Evolutionary conservation across 2,329 filamentous ascomycete genomes (phyloP), one percentile per base, ranked within the genome.

Genomic region (Fusarium udum): DNA sequence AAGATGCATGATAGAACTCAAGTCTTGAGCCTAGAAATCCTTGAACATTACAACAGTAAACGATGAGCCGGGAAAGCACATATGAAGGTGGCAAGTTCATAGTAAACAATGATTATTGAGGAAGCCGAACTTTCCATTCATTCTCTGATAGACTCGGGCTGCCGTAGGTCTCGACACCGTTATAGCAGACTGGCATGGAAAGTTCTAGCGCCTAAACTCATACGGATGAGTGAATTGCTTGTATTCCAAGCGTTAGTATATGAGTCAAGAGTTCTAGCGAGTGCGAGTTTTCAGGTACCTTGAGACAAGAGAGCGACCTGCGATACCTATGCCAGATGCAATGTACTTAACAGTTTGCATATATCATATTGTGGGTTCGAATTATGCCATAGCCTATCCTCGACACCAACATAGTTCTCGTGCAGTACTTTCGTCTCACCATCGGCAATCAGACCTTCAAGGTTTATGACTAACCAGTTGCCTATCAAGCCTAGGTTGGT

Each of bases 111-210:
- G 31, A 24, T 16, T 16, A 14, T 51, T 34, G 28, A n/a, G 8
- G 48, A 51, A 34, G 16, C 15, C 8, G 8, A 16, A 10, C 11
- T 24, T 51, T 34, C 16, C 22, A 81, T 32, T 91, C 91, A 51
- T 91, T 86, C 67, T 86, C 89, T 92, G 92, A 70, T 92, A 90
- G 11, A 92, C 89, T 72, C 90, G 86, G 3, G 87, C 88, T 10
- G 88, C 89, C 87, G 78, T 88, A 83, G 18, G 75, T 78, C 62
- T 81, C 72, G 37, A 82, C 78, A 31, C 73, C 78, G 8, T 85
- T 82, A 78, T 86, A 91, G 1, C 84, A 84, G 10, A 91, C 90
- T 85, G 91, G 92, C 80, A 92, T 86, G 63, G 90, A 83, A 43
- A 91, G 84, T 18, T 83, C 84, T 61, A 83, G 87, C 84, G 58